Evolutionary conservation across 192 early-diverging fungal species (phyloP).

Genomic region (Allomyces macrogynus): DNA sequence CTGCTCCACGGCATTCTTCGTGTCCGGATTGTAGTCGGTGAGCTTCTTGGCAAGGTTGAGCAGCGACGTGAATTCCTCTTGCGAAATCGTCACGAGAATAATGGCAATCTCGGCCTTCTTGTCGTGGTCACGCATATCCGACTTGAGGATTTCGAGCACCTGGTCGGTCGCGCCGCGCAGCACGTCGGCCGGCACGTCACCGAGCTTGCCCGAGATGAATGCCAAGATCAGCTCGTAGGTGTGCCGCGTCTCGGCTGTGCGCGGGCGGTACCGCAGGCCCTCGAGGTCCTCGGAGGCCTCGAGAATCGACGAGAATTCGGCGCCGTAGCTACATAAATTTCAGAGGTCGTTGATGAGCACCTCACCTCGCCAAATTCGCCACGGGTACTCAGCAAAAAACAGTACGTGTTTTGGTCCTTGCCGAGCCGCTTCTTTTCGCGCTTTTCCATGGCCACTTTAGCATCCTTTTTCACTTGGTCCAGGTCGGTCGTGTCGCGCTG

Average conservation of each 20-base stretch:
- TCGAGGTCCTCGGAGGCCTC: slow-evolving; percentile 76
- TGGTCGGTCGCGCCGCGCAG: slow-evolving; percentile 75
- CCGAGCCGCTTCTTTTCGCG: slow-evolving; percentile 28
- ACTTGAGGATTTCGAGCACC: slow-evolving; percentile 60
- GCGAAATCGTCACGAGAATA: slow-evolving; percentile 37
- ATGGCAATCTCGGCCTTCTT: slow-evolving; percentile 59
- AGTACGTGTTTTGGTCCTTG: slow-evolving; percentile 40
- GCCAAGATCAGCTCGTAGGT: slow-evolving; percentile 78
- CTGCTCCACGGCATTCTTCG: slow-evolving; percentile 13
- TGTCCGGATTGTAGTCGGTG: slow-evolving; percentile 49
- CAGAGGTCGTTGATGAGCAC: no score
- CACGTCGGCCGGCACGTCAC: slow-evolving; percentile 78
- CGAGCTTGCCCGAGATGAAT: slow-evolving; percentile 56
- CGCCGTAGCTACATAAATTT: slow-evolving; percentile 33
- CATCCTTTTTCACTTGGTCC: slow-evolving; percentile 43
- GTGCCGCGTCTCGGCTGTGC: slow-evolving; percentile 69
- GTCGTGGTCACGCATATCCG: slow-evolving; percentile 75
- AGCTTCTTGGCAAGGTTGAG: slow-evolving; percentile 86
- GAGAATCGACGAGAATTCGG: slow-evolving; percentile 53
- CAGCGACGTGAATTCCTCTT: slow-evolving; percentile 68
- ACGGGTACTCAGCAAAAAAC: no score
- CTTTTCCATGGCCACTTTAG: slow-evolving; percentile 27
- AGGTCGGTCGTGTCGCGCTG: slow-evolving; percentile 35
- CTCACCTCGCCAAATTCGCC: no score
- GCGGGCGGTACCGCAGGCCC: slow-evolving; percentile 62